Percentiles rank a stretch among this genome's conserved stretches.
Conservation (phyloP, 2,329 filamentous ascomycete genomes). For the Pyrenochaeta sp. region DNA sequence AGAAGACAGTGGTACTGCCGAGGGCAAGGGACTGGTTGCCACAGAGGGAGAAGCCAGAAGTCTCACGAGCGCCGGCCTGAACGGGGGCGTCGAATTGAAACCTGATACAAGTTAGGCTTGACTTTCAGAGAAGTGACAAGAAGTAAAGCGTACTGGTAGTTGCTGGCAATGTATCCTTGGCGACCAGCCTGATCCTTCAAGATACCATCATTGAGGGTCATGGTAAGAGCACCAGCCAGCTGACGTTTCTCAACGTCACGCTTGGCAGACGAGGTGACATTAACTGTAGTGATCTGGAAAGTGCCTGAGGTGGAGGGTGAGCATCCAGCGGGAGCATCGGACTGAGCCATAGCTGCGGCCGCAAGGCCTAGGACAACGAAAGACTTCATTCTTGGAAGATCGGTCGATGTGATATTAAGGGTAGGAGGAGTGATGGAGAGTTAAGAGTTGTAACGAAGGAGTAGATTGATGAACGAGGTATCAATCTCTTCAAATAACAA, state of each 20-base stretch:
- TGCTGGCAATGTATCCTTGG: slow-evolving; percentile 80
- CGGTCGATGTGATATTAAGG: slow-evolving; percentile 14
- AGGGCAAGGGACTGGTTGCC: slow-evolving; percentile 73
- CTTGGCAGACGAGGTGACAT: slow-evolving; percentile 45
- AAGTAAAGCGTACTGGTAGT: slow-evolving; percentile 66
- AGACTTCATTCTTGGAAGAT: slow-evolving; percentile 40
- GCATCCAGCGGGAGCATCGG: slow-evolving; percentile 62
- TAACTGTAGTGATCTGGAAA: slow-evolving; percentile 68
- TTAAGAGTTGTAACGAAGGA: slow-evolving; percentile 29
- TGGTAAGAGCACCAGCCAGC: slow-evolving; percentile 59
- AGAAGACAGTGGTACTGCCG: slow-evolving; percentile 69
- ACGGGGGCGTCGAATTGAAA: slow-evolving; percentile 52
- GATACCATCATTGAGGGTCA: slow-evolving; percentile 69
- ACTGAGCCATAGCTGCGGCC: slow-evolving; percentile 39
- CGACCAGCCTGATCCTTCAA: slow-evolving; percentile 72
- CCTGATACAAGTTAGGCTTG: slow-evolving; percentile 32
- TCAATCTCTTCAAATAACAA: slow-evolving; percentile 34
- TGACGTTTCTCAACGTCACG: slow-evolving; percentile 38
- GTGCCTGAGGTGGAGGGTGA: slow-evolving; percentile 58
- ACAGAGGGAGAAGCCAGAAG: slow-evolving; percentile 77
- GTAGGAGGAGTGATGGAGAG: slow-evolving; percentile 17
- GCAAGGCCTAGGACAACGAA: slow-evolving; percentile 40
- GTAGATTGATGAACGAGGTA: slow-evolving; percentile 50
- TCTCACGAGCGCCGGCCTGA: slow-evolving; percentile 75
- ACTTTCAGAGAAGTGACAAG: no score